Base-by-base conservation (phyloP, 2,329 filamentous ascomycete genomes). In the Immersiporthe knoxdaviesiana region DNA sequence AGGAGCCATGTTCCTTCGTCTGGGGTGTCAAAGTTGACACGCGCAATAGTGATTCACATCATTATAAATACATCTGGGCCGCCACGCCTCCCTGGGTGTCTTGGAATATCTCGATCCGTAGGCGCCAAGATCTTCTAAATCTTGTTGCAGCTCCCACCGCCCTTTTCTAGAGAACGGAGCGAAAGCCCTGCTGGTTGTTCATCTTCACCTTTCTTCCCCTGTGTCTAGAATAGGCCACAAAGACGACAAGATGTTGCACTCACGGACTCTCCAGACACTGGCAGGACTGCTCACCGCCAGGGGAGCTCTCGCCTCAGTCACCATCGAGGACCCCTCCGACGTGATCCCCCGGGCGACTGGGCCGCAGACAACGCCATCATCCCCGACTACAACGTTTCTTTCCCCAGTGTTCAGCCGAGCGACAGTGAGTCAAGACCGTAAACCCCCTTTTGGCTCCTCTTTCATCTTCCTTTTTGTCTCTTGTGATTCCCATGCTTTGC, bases 291-390 rank as follows among this genome's bases (percentile, higher is more conserved):
- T 56, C 14, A 32, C 52, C 52, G 52, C 27, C 14, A 56, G 27
- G 18, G 77, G 27, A 83, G 59, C 37, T 71, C 71, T 85, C 80
- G 32, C 52, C 27, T 56, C 24, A 56, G 52, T 69, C 27, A 59
- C 64, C 24, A 8, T 68, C n/a, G 61, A 24, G 21, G 72, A 74
- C 50, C 72, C 72, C 3, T 68, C 65, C 30, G 71, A 74, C 64
- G 56, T 66, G 27, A 73, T 74, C 44, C 47, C 64, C 64, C 72
- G n/a, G 50, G 35, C 21, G 39, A 62, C n/a, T 74, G 72, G 71
- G 65, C 70, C 6, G 63, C 70, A 7, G 73, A 73, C 58, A 74
- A 74, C 70, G 72, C 73, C 2, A 71, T 74, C 8, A 14, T 73
- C 24, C 64, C 72, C 11, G 65, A 74, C 54, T 74, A 72, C 39